phyloP scores from a whole-genome alignment of 1,284 basidiomycete genomes.

The Melampsora occidentalis region DNA sequence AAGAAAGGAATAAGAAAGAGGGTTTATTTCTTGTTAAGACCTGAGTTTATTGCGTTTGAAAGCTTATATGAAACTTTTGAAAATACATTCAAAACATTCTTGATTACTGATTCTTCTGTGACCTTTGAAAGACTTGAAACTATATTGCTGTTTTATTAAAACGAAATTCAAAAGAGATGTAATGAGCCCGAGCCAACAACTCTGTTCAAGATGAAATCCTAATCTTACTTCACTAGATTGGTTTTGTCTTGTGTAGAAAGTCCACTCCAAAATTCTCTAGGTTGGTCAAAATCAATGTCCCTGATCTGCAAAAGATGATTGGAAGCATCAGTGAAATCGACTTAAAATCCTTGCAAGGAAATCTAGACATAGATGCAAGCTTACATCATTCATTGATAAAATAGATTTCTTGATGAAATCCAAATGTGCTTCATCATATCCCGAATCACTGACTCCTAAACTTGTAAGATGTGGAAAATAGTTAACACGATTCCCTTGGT shows the following conservation, averaged over 20 bases:
- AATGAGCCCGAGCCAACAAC: neutral
- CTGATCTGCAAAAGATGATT: neutral
- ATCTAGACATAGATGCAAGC: slow-evolving; percentile 13
- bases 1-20: too few relatives aligned
- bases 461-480: slow-evolving; percentile 69
- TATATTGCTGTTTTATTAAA: slow-evolving; percentile 7
- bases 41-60: too few relatives aligned
- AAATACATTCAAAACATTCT: slow-evolving; percentile 12
- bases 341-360: slow-evolving; percentile 16
- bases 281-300: slow-evolving; percentile 81
- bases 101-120: neutral
- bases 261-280: slow-evolving; percentile 71
- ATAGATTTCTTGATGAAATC: slow-evolving; percentile 27
- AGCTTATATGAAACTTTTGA: neutral
- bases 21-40: too few relatives aligned
- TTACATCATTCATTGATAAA: slow-evolving; percentile 18
- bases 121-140: slow-evolving; percentile 16
- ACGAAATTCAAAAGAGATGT: neutral
- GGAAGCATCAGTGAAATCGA: neutral
- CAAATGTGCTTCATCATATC: slow-evolving; percentile 30
- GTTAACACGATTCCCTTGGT: slow-evolving; percentile 78
- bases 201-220: neutral
- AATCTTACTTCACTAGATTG: slow-evolving; percentile 49
- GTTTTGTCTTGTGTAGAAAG: slow-evolving; percentile 70
- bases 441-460: slow-evolving; percentile 42